Evolutionary conservation across 169 alveolate species (phyloP).

Genomic region (Theileria parva): DNA sequence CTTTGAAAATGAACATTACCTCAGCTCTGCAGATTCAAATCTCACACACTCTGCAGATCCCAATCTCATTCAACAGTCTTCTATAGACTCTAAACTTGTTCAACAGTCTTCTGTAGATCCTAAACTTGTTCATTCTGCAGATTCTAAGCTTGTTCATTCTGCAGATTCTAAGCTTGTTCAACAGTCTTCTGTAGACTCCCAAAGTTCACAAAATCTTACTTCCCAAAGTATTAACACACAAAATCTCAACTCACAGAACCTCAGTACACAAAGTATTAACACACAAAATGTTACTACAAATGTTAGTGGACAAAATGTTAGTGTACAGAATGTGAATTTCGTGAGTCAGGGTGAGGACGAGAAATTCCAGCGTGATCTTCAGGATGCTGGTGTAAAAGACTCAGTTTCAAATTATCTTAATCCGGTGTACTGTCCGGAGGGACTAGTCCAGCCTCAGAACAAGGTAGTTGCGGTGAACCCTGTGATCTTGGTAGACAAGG

Average conservation of each 20-base stretch:
- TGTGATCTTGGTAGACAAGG: constrained; percentile 70
- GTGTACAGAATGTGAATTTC: no score
- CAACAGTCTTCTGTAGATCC: not conserved
- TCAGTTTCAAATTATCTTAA: constrained; percentile 1
- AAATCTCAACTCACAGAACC: no score
- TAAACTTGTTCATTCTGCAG: no score
- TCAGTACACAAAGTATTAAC: no score
- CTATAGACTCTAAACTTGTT: constrained; percentile 1
- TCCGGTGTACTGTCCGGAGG: constrained; percentile 33
- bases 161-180: constrained; percentile 10
- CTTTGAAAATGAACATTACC: constrained; percentile 26
- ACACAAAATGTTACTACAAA: no score
- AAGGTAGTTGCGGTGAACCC: constrained; percentile 68
- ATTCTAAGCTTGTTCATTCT: no score
- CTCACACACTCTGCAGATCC: no score
- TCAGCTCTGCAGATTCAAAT: not conserved
- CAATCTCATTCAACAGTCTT: not conserved
- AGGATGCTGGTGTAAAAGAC: not conserved
- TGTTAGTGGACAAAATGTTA: no score
- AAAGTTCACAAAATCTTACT: not conserved
- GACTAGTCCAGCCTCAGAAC: constrained; percentile 13
- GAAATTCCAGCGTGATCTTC: constrained; percentile 1
- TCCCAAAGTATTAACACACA: no score
- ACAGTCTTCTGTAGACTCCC: not conserved
- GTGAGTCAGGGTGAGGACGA: constrained; percentile 1